These are phyloP conservation scores for Saksenaea oblongispora DNA, from an alignment of 371 early-diverging fungal species.

Conservation along the genomic window DNA sequence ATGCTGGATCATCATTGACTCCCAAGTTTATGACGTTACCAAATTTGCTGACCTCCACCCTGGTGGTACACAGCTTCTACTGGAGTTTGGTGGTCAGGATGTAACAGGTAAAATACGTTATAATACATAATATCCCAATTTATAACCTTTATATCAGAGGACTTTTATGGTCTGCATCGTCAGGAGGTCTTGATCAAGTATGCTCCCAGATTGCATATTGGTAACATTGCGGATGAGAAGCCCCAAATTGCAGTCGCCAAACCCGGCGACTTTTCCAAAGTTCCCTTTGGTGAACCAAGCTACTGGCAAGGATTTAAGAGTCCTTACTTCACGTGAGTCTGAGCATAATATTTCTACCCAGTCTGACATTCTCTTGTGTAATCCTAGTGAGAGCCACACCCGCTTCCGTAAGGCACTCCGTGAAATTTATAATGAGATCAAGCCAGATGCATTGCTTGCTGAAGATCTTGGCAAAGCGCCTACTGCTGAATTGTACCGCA, in stretches of 20 bases:
- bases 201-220: slow-evolving; percentile 46
- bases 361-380: not conserved
- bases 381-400: slow-evolving; percentile 50
- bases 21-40: slow-evolving; percentile 90
- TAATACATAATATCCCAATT: too few relatives aligned
- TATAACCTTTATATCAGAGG: slow-evolving; percentile 18
- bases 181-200: slow-evolving; percentile 60
- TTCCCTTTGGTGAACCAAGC: slow-evolving; percentile 59
- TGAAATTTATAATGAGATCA: slow-evolving; percentile 40
- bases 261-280: slow-evolving; percentile 47
- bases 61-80: slow-evolving; percentile 78
- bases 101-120: slow-evolving; percentile 57
- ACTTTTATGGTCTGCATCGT: slow-evolving; percentile 70
- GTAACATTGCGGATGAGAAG: slow-evolving; percentile 42
- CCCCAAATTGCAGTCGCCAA: slow-evolving; percentile 30
- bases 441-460: slow-evolving; percentile 34
- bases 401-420: slow-evolving; percentile 42
- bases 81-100: slow-evolving; percentile 75
- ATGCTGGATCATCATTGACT: slow-evolving; percentile 87
- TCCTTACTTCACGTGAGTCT: slow-evolving; percentile 50
- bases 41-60: slow-evolving; percentile 88
- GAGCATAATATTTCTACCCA: not conserved
- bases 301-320: slow-evolving; percentile 55
- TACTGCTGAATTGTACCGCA: slow-evolving; percentile 48
- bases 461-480: slow-evolving; percentile 52